Base-by-base conservation (phyloP, 805 yeast species). In the Candida bentonensis region DNA sequence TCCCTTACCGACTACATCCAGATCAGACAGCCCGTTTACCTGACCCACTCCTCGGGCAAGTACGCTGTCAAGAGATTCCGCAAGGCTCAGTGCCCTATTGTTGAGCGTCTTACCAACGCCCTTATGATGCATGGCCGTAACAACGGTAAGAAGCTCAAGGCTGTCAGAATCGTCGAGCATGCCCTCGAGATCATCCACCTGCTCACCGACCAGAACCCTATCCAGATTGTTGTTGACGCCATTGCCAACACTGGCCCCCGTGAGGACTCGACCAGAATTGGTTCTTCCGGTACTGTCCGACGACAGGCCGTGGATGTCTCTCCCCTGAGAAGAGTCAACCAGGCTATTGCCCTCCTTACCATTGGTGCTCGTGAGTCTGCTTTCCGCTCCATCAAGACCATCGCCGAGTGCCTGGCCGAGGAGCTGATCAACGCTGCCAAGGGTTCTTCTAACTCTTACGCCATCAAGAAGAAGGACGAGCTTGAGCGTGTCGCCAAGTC, bases 291-390 rank as follows among this genome's bases (percentile, higher is more conserved):
- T 84, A 85, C 97, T 68, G 99, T 94, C 65, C 92, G 98, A 84
- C 87, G 99, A 82, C 98, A 94, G 78, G 98, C 99, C 60, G 99
- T 92, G 69, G 99, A 92, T 86, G 99, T 92, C 58, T 88, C 98
- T 67, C 99, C 99, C 68, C 81, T 92, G 72, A 88, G 99, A 83
- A 89, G 99, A 80, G 96, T 92, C 62, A 92, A 92, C 95, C 97
- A 92, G 76, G 94, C 99, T 65, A 79, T 92, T 66, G 78, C 98
- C 66, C 79, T 92, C 68, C 76, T 92, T 73, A 94, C 99, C 78
- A 82, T 84, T 65, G 99, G 99, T 82, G 95, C 72, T 43, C 92
- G 99, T 81, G 99, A 92, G 80, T 88, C 99, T 69, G 78, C 97
- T 66, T 92, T 92, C 96, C 92, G 98, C 82, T 92, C 92, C 88